Percentiles rank a stretch among this genome's conserved stretches.
Conservation (phyloP, 108 stramenopile genomes). For the Cyclotella atomus region DNA sequence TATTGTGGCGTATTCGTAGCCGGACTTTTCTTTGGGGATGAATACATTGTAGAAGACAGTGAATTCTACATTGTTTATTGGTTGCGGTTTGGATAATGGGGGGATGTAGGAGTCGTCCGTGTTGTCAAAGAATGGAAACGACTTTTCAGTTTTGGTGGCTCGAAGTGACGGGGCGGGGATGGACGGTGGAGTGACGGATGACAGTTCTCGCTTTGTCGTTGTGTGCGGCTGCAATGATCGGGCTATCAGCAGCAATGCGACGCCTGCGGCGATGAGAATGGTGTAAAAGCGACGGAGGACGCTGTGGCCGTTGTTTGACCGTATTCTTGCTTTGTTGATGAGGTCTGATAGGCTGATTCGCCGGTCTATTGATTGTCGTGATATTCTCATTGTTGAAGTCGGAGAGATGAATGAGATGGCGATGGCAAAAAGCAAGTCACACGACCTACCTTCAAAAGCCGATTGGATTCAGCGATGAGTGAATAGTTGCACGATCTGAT, state of each 20-base stretch:
- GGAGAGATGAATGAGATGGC: too few species aligned
- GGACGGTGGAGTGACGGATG: not conserved
- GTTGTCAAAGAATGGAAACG: not conserved
- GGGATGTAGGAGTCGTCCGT: not conserved
- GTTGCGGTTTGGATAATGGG: not conserved
- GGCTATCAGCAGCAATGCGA: not conserved
- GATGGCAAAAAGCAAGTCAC: too few species aligned
- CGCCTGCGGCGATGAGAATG: not conserved
- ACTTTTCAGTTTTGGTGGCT: not conserved
- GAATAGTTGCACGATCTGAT: too few species aligned
- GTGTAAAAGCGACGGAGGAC: not conserved
- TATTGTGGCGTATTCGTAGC: conserved; percentile 26
- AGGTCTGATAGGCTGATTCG: conserved; percentile 3
- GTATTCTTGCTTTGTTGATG: not conserved
- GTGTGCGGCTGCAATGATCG: not conserved
- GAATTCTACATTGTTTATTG: not conserved
- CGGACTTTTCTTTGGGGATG: conserved; percentile 31
- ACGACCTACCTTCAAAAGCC: too few species aligned
- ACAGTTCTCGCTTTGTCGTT: not conserved
- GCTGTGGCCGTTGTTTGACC: not conserved
- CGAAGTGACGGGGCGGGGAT: not conserved
- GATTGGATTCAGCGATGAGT: too few species aligned
- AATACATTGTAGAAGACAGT: conserved; percentile 49
- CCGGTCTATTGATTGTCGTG: conserved; percentile 8
- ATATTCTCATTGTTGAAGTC: conserved; percentile 18